These are phyloP conservation scores for Microcyclospora pomicola DNA, from an alignment of 2,329 filamentous ascomycete species.

Conservation along the genomic window DNA sequence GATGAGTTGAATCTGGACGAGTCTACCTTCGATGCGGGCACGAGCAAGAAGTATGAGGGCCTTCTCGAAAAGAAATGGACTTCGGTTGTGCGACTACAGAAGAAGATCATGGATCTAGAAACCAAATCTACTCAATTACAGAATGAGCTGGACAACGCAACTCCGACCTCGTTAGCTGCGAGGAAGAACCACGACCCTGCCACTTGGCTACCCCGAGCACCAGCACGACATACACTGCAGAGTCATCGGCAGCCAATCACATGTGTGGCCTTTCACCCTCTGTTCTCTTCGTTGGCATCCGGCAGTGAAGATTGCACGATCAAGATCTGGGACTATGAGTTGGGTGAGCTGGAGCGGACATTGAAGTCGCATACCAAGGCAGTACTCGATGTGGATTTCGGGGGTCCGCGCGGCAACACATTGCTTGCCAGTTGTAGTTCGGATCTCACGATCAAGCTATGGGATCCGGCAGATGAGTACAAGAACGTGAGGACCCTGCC, in stretches of 20 bases:
- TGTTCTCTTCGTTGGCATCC: slow-evolving; percentile 80
- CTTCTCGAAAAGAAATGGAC: slow-evolving; percentile 98
- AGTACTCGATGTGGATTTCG: slow-evolving; percentile 80
- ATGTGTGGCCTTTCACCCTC: slow-evolving; percentile 81
- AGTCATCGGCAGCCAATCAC: slow-evolving; percentile 72
- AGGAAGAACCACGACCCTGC: slow-evolving; percentile 70
- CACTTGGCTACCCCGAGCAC: slow-evolving; percentile 73
- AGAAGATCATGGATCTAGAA: slow-evolving; percentile 96
- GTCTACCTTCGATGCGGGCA: slow-evolving; percentile 57
- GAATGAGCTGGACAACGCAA: slow-evolving; percentile 70
- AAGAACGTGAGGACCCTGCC: slow-evolving; percentile 87
- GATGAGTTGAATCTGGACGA: slow-evolving; percentile 63
- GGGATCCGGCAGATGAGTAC: slow-evolving; percentile 85
- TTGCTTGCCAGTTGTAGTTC: slow-evolving; percentile 74
- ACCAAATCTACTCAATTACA: slow-evolving; percentile 59
- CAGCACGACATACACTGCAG: slow-evolving; percentile 67
- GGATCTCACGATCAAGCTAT: slow-evolving; percentile 86
- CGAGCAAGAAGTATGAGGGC: slow-evolving; percentile 86
- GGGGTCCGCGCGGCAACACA: slow-evolving; percentile 66
- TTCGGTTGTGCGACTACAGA: slow-evolving; percentile 83
- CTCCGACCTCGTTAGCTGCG: slow-evolving; percentile 57
- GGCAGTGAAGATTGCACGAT: slow-evolving; percentile 88
- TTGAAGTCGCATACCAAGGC: slow-evolving; percentile 86
- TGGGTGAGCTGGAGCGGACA: slow-evolving; percentile 79
- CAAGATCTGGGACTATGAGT: slow-evolving; percentile 95